Evolutionary conservation across 2,329 filamentous ascomycete genomes (phyloP).

Genomic region (Sarocladium strictum): DNA sequence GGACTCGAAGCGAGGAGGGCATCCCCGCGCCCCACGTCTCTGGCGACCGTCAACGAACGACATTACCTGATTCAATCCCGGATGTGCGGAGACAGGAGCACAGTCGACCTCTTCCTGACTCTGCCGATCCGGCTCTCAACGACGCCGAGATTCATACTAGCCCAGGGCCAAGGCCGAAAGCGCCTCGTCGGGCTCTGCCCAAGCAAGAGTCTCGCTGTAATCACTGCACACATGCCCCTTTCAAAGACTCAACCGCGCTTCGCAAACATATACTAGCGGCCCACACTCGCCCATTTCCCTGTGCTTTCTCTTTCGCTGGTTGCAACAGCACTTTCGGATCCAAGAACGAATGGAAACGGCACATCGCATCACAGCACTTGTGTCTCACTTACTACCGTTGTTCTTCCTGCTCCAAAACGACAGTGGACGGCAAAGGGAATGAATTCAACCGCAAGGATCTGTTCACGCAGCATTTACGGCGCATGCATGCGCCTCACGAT

Average conservation of each 20-base stretch:
- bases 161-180: slow-evolving; percentile 25
- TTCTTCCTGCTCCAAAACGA: slow-evolving; percentile 17
- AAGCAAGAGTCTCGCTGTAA: slow-evolving; percentile 58
- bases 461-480: slow-evolving; percentile 79
- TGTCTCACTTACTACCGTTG: slow-evolving; percentile 71
- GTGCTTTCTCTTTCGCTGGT: slow-evolving; percentile 72
- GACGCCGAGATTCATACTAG: slow-evolving; percentile 8
- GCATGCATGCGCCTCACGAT: slow-evolving; percentile 75
- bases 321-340: slow-evolving; percentile 67
- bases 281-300: slow-evolving; percentile 66
- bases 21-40: slow-evolving; percentile 5
- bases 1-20: slow-evolving; percentile 45
- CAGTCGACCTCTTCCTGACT: not conserved
- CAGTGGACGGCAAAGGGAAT: slow-evolving; percentile 43
- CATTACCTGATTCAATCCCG: slow-evolving; percentile 2
- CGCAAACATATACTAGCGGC: slow-evolving; percentile 63
- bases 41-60: slow-evolving; percentile 1
- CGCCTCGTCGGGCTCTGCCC: slow-evolving; percentile 39
- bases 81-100: not conserved
- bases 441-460: slow-evolving; percentile 88
- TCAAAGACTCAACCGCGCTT: slow-evolving; percentile 60
- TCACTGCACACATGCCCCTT: slow-evolving; percentile 57
- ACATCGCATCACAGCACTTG: slow-evolving; percentile 75
- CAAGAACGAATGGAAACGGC: slow-evolving; percentile 96
- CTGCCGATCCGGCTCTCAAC: not conserved